phyloP scores from a whole-genome alignment of 2,329 filamentous ascomycete species.

The Zasmidium angulare region DNA sequence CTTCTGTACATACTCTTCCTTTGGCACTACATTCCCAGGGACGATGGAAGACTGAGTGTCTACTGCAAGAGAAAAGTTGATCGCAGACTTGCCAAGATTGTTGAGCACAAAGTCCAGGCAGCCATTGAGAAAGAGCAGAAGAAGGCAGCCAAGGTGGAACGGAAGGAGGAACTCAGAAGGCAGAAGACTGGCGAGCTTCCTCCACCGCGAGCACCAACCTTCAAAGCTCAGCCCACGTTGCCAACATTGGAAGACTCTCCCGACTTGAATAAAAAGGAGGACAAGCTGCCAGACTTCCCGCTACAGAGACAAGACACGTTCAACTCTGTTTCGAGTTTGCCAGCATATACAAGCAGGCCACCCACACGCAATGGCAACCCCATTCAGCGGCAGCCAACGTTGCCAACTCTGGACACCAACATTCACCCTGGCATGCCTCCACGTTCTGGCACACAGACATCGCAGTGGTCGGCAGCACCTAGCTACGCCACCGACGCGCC shows the following conservation, averaged over 20 bases:
- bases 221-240: slow-evolving; percentile 61
- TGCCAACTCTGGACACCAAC: slow-evolving; percentile 41
- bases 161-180: slow-evolving; percentile 51
- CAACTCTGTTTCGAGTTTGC: slow-evolving; percentile 41
- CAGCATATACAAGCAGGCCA: slow-evolving; percentile 53
- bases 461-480: slow-evolving; percentile 47
- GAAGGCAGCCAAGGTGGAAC: slow-evolving; percentile 54
- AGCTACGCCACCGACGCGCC: slow-evolving; percentile 66
- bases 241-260: slow-evolving; percentile 60
- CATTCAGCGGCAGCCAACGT: slow-evolving; percentile 38
- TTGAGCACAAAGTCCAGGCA: slow-evolving; percentile 82
- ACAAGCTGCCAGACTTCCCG: slow-evolving; percentile 40
- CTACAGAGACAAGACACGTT: slow-evolving; percentile 36
- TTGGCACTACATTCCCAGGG: slow-evolving; percentile 83
- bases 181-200: slow-evolving; percentile 31
- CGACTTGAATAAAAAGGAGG: slow-evolving; percentile 53
- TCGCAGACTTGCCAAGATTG: slow-evolving; percentile 77
- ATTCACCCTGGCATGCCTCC: slow-evolving; percentile 38
- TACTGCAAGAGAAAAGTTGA: slow-evolving; percentile 95
- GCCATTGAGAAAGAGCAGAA: slow-evolving; percentile 75
- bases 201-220: slow-evolving; percentile 11
- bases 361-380: slow-evolving; percentile 48
- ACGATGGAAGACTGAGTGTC: slow-evolving; percentile 74
- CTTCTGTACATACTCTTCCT: slow-evolving; percentile 85
- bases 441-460: slow-evolving; percentile 55